Base-by-base conservation (phyloP, 2,329 filamentous ascomycete genomes). In the Decorospora gaudefroyi region DNA sequence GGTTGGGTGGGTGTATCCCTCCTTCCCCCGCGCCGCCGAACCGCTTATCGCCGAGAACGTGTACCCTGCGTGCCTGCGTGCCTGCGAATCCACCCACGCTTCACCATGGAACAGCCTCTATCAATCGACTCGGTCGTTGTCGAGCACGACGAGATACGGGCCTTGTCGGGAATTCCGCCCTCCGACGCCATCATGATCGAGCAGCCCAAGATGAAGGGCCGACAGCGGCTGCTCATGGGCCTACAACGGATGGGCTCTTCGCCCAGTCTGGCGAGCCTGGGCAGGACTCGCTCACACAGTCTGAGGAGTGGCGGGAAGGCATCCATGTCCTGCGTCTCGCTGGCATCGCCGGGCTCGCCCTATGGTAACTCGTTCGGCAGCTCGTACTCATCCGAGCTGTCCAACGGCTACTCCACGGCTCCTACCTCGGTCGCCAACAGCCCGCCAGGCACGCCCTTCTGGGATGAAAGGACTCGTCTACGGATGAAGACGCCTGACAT, bases 221-320 rank as follows among this genome's bases (percentile, higher is more conserved):
- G 87, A 32, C 82, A 85, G 59, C 82, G 85, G 46, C 71, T 95
- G 22, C 75, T 95, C 12, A 83, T 84, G 51, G 83, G 85, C 21
- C 78, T 95, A 34, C 86, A 92, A 51, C 85, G 88, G 45, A 92
- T 95, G 62, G 85, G 88, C 8, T 95, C 90, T 0, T 89, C 86
- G 5, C 85, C 87, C 1, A 88, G 87, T 11, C 73, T 95, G 36
- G 76, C 80, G 27, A 80, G 81, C 45, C 70, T 84, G 40, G 79
- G 83, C 42, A 81, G 86, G 46, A 75, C 82, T 17, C 79, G 84
- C 42, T 85, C 88, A 5, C 79, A 82, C 45, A 85, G 81, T 61
- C 87, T 86, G 60, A 82, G 85, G 7, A 85, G 72, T 40, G 73
- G 76, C 50, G 75, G 76, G 12, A 90, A 77, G 74, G 83, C 77